Conservation (phyloP, 2,329 filamentous ascomycete species). For the Calonectria naviculata region DNA sequence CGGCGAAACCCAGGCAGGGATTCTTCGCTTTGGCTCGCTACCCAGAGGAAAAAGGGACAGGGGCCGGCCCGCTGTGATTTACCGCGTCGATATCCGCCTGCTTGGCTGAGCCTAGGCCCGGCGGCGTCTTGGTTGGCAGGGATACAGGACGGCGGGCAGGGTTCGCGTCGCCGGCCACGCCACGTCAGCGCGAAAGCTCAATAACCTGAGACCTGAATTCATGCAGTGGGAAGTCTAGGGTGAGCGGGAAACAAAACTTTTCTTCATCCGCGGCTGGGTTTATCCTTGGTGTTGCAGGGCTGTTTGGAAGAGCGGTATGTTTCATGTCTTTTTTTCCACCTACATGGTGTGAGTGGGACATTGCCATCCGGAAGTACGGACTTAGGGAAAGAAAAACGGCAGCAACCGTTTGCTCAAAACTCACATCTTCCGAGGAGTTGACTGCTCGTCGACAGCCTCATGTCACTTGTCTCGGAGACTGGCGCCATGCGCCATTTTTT, state of each 20-base stretch:
- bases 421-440: background rate
- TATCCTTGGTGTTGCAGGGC: background rate
- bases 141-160: background rate
- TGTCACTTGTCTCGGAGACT: background rate
- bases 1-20: background rate
- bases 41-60: background rate
- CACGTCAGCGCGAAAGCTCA: background rate
- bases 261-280: background rate
- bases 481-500: background rate
- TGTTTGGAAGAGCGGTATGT: background rate
- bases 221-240: background rate
- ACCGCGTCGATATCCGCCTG: background rate
- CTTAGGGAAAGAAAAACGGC: background rate
- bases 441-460: background rate
- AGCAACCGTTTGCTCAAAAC: background rate
- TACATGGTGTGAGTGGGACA: background rate
- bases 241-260: background rate
- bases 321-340: background rate
- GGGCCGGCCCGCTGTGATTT: background rate
- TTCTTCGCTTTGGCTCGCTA: background rate
- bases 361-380: background rate
- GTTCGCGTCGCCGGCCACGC: background rate
- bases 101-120: background rate
- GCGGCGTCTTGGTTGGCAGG: background rate
- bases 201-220: background rate